Percentiles rank a stretch among this genome's conserved stretches.
These are phyloP conservation scores for Wickerhamiella cacticola DNA, from an alignment of 805 yeast genomes.

Conservation along the genomic window DNA sequence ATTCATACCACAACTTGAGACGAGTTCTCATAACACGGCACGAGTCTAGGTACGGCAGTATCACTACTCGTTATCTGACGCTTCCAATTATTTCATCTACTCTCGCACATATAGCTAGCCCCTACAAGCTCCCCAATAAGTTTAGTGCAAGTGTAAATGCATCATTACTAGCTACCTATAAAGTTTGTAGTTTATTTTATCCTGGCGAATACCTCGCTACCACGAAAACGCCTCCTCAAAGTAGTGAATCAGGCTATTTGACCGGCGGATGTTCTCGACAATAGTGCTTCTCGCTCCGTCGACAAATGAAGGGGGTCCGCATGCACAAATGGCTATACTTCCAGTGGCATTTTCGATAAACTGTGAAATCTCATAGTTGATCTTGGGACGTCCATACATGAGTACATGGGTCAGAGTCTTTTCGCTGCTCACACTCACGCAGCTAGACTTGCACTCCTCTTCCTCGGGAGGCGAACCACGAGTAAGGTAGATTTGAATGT, in stretches of 20 bases:
- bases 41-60: too few relatives aligned
- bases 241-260: conserved; percentile 26
- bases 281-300: conserved; percentile 41
- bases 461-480: background rate
- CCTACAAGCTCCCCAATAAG: too few relatives aligned
- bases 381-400: conserved; percentile 21
- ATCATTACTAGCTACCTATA: too few relatives aligned
- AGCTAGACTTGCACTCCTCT: background rate
- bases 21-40: too few relatives aligned
- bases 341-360: conserved; percentile 25
- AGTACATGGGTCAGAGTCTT: conserved; percentile 8
- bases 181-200: too few relatives aligned
- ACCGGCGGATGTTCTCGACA: conserved; percentile 21
- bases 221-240: conserved; percentile 31
- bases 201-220: conserved; percentile 20
- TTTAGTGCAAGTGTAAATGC: too few relatives aligned
- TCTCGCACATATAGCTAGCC: too few relatives aligned
- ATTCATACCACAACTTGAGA: too few relatives aligned
- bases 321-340: conserved; percentile 40
- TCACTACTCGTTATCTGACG: too few relatives aligned
- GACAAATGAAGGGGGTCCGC: conserved; percentile 49
- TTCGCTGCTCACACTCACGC: background rate
- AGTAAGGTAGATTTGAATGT: conserved; percentile 14
- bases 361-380: conserved; percentile 14
- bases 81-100: too few relatives aligned